Percentiles rank a stretch among this genome's conserved stretches.
Evolutionary conservation across 148 eudicot species (phyloP).

Genomic region (Rheum nobile): DNA sequence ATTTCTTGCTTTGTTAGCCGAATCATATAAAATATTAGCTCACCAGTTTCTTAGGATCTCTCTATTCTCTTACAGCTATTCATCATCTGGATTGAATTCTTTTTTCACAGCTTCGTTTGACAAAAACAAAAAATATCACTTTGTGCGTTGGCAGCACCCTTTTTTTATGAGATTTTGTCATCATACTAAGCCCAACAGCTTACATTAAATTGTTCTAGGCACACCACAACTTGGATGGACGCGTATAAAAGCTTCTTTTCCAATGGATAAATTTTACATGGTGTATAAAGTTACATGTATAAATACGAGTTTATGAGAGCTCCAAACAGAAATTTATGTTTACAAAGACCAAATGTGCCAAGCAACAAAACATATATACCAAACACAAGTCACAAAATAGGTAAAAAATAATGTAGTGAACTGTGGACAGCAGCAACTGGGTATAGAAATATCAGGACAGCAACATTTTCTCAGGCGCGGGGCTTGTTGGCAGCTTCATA

Average conservation of each 20-base stretch:
- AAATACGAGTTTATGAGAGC: neutral
- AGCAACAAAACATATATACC: neutral
- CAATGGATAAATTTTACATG: neutral
- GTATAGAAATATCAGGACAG: neutral
- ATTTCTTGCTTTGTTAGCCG: neutral
- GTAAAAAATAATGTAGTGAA: neutral
- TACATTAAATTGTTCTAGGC: too few species aligned
- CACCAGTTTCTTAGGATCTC: too few species aligned
- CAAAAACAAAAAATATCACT: too few species aligned
- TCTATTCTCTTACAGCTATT: too few species aligned
- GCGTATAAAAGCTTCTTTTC: neutral
- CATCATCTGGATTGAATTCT: too few species aligned
- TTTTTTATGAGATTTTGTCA: too few species aligned
- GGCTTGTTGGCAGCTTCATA: conserved; percentile 37
- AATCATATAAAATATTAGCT: neutral
- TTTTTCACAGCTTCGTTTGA: too few species aligned
- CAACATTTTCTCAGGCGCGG: conserved; percentile 4
- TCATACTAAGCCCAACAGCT: neutral
- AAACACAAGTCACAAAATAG: neutral
- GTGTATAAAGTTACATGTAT: neutral
- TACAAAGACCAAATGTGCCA: neutral
- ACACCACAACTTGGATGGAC: too few species aligned
- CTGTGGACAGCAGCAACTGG: neutral
- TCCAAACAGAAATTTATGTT: neutral
- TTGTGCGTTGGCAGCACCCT: too few species aligned